Evolutionary conservation across 805 yeast genomes (phyloP).

Genomic region (Yamadazyma sp.): DNA sequence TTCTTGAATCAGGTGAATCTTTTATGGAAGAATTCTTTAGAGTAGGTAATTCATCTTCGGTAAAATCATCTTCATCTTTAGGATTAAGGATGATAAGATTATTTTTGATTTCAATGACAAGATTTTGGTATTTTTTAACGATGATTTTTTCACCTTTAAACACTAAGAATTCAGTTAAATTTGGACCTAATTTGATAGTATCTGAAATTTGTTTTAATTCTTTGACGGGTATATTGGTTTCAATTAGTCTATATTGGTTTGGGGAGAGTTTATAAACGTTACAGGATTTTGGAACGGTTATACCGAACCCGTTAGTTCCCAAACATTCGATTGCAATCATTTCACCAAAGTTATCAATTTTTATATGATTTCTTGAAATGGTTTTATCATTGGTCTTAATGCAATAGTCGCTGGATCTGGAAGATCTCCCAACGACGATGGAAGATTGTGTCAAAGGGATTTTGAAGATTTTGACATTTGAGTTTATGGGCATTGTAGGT

Average conservation of each 20-base stretch:
- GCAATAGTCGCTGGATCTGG: conserved; percentile 52
- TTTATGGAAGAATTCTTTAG: conserved; percentile 1
- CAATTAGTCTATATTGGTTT: conserved; percentile 19
- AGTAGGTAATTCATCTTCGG: conserved; percentile 43
- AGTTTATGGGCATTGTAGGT: conserved; percentile 11
- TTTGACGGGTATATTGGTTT: conserved; percentile 9
- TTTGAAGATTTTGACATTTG: conserved; percentile 31
- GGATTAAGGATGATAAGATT: conserved; percentile 53
- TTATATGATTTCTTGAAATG: conserved; percentile 67
- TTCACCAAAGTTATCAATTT: conserved; percentile 39
- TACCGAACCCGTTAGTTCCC: conserved; percentile 79
- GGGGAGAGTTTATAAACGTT: conserved; percentile 21
- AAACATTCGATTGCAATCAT: conserved; percentile 60
- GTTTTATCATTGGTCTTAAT: conserved; percentile 48
- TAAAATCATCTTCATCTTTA: conserved; percentile 40
- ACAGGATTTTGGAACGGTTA: conserved; percentile 56
- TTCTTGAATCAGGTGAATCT: not conserved
- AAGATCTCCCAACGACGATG: conserved; percentile 65
- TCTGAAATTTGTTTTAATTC: conserved; percentile 15
- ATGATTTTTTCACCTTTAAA: conserved; percentile 59
- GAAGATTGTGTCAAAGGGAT: conserved; percentile 36
- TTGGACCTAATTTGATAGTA: conserved; percentile 38
- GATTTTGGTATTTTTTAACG: conserved; percentile 60
- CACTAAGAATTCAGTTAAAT: conserved; percentile 54
- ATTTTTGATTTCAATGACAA: conserved; percentile 71